phyloP scores from a whole-genome alignment of 2,329 filamentous ascomycete species.

The Nemania serpens region DNA sequence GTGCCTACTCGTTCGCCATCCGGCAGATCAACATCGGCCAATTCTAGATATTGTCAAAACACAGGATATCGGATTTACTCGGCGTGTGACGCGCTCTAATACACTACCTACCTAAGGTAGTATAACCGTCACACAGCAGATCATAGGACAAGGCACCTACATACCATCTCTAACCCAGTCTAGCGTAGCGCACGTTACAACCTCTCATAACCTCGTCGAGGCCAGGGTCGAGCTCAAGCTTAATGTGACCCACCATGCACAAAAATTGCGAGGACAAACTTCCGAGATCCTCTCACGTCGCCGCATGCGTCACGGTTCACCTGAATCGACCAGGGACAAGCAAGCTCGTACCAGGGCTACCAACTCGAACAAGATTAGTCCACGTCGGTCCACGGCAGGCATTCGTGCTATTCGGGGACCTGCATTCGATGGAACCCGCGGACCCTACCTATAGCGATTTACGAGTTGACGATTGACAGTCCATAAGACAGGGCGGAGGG shows the following conservation, averaged over 20 bases:
- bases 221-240: constrained; percentile 27
- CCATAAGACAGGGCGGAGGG: constrained; percentile 10
- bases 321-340: constrained; percentile 31
- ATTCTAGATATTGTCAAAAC: constrained; percentile 3
- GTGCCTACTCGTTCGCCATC: constrained; percentile 10
- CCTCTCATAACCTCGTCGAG: constrained; percentile 17
- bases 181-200: constrained; percentile 25
- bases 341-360: constrained; percentile 30
- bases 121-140: constrained; percentile 24
- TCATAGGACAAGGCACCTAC: constrained; percentile 28
- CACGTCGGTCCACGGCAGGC: constrained; percentile 28
- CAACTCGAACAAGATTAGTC: constrained; percentile 30
- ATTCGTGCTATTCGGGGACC: constrained; percentile 35
- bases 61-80: constrained; percentile 13
- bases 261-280: constrained; percentile 34
- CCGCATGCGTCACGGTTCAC: constrained; percentile 36
- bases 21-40: constrained; percentile 26
- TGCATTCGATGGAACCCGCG: constrained; percentile 27
- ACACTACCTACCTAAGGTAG: background rate
- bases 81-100: constrained; percentile 13
- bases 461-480: constrained; percentile 8
- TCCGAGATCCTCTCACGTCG: constrained; percentile 34
- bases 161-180: constrained; percentile 30
- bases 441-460: constrained; percentile 11
- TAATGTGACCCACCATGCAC: constrained; percentile 39